These are phyloP conservation scores for Heritiera littoralis DNA, from an alignment of 345 rosid genomes.

Conservation along the genomic window DNA sequence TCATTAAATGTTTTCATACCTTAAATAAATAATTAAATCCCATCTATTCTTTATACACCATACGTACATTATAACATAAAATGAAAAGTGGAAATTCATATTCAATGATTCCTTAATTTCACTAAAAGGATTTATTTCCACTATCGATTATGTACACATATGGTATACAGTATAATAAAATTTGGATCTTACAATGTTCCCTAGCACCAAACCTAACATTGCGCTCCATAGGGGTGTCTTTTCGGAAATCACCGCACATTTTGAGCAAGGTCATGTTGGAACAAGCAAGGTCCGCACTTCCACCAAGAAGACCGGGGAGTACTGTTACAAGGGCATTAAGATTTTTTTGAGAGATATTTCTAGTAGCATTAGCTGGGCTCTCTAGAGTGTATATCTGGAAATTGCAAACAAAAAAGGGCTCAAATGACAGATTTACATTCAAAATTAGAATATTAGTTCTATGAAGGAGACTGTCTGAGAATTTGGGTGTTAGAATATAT, in stretches of 20 bases:
- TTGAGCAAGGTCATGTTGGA: slow-evolving; percentile 95
- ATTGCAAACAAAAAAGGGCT: slow-evolving; percentile 23
- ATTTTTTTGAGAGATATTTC: slow-evolving; percentile 86
- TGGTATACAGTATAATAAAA: too few relatives aligned
- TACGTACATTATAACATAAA: too few relatives aligned
- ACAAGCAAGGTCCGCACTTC: slow-evolving; percentile 97
- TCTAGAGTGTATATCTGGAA: slow-evolving; percentile 80
- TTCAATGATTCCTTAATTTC: too few relatives aligned
- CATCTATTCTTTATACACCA: too few relatives aligned
- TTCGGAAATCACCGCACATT: slow-evolving; percentile 84
- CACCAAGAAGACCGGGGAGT: slow-evolving; percentile 89
- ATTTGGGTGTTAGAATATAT: background rate
- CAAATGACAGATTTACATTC: slow-evolving; percentile 8
- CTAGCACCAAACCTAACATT: slow-evolving; percentile 91
- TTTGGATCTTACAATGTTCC: too few relatives aligned
- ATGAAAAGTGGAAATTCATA: too few relatives aligned
- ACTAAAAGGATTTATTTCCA: too few relatives aligned
- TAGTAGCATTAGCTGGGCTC: slow-evolving; percentile 86
- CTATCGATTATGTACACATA: too few relatives aligned
- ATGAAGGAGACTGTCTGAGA: too few relatives aligned
- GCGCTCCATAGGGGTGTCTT: slow-evolving; percentile 83
- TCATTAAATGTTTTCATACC: too few relatives aligned
- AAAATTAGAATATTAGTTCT: background rate
- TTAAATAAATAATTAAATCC: too few relatives aligned
- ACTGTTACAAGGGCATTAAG: slow-evolving; percentile 80